phyloP scores from a whole-genome alignment of 2,329 filamentous ascomycete genomes.

The Colletotrichum phormii region DNA sequence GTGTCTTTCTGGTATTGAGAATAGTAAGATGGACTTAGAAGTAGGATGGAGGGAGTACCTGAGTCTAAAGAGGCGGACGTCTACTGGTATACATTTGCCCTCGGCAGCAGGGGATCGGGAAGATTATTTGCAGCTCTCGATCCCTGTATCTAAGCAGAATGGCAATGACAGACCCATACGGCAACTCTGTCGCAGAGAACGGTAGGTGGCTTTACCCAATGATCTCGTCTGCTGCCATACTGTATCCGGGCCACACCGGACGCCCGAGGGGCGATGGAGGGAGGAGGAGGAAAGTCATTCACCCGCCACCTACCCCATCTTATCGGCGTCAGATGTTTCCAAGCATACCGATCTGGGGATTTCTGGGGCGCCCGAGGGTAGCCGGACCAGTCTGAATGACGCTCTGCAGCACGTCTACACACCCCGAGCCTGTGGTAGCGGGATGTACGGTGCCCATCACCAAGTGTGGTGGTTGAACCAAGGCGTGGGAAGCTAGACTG shows the following conservation, averaged over 20 bases:
- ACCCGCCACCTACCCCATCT: constrained; percentile 26
- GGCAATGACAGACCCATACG: background rate
- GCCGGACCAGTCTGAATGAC: constrained; percentile 17
- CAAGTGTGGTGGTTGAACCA: constrained; percentile 17
- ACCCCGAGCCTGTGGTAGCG: constrained; percentile 4
- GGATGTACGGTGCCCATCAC: constrained; percentile 10
- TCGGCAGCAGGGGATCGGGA: constrained; percentile 19
- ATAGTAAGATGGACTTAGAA: background rate
- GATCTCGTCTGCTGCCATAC: background rate
- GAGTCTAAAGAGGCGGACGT: background rate
- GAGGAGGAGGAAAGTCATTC: constrained; percentile 30
- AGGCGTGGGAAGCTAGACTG: background rate
- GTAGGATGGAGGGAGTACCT: background rate
- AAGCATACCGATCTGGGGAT: constrained; percentile 10
- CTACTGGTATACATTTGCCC: constrained; percentile 26
- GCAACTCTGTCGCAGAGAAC: background rate
- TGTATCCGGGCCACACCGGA: constrained; percentile 12
- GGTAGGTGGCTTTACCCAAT: constrained; percentile 9
- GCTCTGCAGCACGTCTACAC: constrained; percentile 14
- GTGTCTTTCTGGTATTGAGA: background rate
- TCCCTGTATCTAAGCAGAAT: constrained; percentile 4
- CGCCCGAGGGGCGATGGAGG: constrained; percentile 10
- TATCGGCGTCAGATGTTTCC: background rate
- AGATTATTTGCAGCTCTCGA: constrained; percentile 15
- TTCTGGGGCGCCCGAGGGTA: constrained; percentile 26